A percentile compares a stretch with the other conserved stretches of the same genome.
Conservation (phyloP, 306 rosid species). For the Cucurbita pepo region DNA sequence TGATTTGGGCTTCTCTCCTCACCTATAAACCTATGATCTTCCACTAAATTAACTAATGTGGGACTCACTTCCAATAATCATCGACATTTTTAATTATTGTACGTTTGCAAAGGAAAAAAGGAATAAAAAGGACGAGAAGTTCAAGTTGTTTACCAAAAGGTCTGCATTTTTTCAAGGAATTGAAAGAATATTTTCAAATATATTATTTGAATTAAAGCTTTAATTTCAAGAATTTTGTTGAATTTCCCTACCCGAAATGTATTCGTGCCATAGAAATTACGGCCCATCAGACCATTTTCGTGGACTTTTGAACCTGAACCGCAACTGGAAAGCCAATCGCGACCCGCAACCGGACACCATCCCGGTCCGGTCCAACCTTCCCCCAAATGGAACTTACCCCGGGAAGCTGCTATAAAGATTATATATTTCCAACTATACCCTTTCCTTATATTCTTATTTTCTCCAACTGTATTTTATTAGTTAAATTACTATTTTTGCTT, state of each 20-base stretch:
- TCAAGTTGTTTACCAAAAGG: neutral
- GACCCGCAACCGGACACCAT: neutral
- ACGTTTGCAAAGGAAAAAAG: neutral
- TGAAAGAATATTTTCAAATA: too few relatives aligned
- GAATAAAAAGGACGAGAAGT: neutral
- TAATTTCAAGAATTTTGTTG: too few relatives aligned
- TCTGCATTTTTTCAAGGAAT: neutral
- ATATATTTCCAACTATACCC: neutral
- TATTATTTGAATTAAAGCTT: too few relatives aligned
- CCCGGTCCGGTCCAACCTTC: neutral
- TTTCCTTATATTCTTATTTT: neutral
- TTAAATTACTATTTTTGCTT: too few relatives aligned
- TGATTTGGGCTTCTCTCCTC: too few relatives aligned
- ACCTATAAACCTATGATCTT: too few relatives aligned
- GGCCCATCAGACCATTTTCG: neutral
- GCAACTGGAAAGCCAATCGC: neutral
- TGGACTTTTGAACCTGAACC: too few relatives aligned
- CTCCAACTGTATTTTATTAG: too few relatives aligned
- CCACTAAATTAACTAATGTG: too few relatives aligned
- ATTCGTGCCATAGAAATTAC: neutral
- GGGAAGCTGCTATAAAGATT: neutral
- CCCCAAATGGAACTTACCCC: neutral
- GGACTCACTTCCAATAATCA: too few relatives aligned
- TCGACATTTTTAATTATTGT: too few relatives aligned
- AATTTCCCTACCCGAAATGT: too few relatives aligned